Evolutionary conservation across 2,329 filamentous ascomycete genomes (phyloP), one percentile per base, ranked within the genome.

Genomic region (Leptographium lundbergii): DNA sequence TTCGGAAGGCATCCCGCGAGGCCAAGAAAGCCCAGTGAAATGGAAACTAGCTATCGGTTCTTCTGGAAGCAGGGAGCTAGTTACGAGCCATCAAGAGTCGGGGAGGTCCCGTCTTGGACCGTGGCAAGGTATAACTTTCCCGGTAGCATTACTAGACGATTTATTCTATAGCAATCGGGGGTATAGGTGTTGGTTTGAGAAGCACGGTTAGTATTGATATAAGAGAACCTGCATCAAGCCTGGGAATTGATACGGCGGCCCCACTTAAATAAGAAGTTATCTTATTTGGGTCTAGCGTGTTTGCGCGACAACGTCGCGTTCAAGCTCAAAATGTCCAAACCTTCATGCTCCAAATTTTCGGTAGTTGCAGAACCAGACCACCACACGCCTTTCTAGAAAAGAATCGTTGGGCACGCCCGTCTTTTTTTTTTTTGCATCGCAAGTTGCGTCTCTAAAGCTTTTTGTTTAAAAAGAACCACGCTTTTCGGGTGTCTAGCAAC

Each of bases 1-100:
- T 96, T 69, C 86, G 81, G 70, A 96, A 96, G 80, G 86, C 84
- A 4, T 89, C 89, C 67, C 82, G 90, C 53, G 88, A 95, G 58
- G 85, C 83, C 11, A 90, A 90, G 81, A 89, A 88, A 74, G 65
- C 60, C 22, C 62, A 45, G 27, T 57, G 19, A 27, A 17, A 4
- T 34, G 6, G 39, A 42, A 22, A n/a, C 7, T 19, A n/a, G 9
- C 2, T 14, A 17, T 17, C 14, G 9, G 17, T 39, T 13, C 36
- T 34, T 42, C 2, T 5, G 39, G 39, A 9, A 13, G 19, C 11
- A 13, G 39, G 39, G 36, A 19, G 39, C 19, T 14, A 3, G 10
- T 39, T 42, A 42, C 19, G 5, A 19, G 39, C 6, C 39, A 34
- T 10, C 32, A 34, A 34, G 9, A 34, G 32, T 34, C 32, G 9